Evolutionary conservation across 306 rosid genomes (phyloP).

Genomic region (Carpinus viminea): DNA sequence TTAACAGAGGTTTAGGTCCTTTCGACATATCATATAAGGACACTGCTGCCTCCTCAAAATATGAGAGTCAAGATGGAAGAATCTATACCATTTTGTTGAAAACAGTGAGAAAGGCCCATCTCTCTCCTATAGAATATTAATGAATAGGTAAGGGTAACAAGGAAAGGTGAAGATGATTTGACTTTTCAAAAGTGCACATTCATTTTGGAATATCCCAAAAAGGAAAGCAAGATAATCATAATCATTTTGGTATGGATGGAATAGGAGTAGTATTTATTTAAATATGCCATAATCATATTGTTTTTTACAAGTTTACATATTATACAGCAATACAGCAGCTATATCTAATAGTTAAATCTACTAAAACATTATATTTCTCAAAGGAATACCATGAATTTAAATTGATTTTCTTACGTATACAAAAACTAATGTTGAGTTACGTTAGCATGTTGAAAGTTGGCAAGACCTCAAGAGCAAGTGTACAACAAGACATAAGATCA

Average conservation of each 20-base stretch:
- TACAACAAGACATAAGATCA: background rate
- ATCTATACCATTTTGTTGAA: no score
- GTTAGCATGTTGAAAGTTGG: background rate
- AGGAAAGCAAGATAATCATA: background rate
- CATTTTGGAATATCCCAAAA: background rate
- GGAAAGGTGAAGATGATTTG: background rate
- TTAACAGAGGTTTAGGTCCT: no score
- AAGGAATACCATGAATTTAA: background rate
- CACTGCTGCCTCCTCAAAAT: no score
- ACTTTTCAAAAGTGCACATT: background rate
- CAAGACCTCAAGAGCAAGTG: background rate
- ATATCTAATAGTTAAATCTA: background rate
- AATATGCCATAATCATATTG: background rate
- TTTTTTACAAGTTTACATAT: background rate
- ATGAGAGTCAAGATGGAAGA: no score
- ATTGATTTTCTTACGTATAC: background rate
- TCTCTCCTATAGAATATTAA: background rate
- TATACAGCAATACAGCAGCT: background rate
- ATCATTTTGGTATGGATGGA: background rate
- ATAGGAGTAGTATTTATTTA: background rate
- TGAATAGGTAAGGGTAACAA: background rate
- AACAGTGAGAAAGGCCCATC: no score
- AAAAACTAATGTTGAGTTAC: no score
- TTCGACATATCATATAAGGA: no score
- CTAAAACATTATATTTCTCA: background rate